Base-by-base conservation (phyloP, 805 yeast genomes). In the Phaffomyces thermotolerans region DNA sequence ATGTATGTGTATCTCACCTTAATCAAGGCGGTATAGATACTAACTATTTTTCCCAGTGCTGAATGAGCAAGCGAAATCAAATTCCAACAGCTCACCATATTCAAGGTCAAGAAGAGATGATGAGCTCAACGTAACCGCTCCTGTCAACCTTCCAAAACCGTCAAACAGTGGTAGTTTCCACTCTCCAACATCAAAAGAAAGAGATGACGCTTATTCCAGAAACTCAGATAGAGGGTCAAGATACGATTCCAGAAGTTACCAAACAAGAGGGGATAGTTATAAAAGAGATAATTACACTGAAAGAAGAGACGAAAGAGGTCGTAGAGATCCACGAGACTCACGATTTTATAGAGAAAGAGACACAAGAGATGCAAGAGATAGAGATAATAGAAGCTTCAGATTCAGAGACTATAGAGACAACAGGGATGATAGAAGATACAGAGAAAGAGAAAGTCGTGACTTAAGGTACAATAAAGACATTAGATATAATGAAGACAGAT, bases 81-180 rank as follows among this genome's bases (percentile, higher is more conserved):
- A 7, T 13, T 5, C 22, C 22, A 20, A 9, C 22, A 18, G 29
- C 4, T 40, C 42, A 14, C 45, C 45, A 7, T 45, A 43, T 18
- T 45, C 48, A 2, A 36, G 48, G 33, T 36, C 48, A 4, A 45
- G 48, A 37, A 45, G 48, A 40, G 45, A 45, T n/a, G 39, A 34
- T n/a, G 39, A 34, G 8, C 10, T 23, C 4, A 17, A n/a, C 9
- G 4, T 14, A 29, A 13, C 7, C 2, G 14, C 18, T 1, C 25
- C 25, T 5, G 3, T 8, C 2, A 18, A 20, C 6, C 6, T 18
- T 8, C 17, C 22, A 13, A 27, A 25, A 34, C 42, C 42, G 6
- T 40, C 42, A 14, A 12, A 25, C 6, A 40, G 42, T 34, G 42
- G 42, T 7, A 40, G 14, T 25, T 33, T 32, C 10, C 25, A 14